Conservation (phyloP, 495 filamentous ascomycete genomes). For the Staphylotrichum longicolle region DNA sequence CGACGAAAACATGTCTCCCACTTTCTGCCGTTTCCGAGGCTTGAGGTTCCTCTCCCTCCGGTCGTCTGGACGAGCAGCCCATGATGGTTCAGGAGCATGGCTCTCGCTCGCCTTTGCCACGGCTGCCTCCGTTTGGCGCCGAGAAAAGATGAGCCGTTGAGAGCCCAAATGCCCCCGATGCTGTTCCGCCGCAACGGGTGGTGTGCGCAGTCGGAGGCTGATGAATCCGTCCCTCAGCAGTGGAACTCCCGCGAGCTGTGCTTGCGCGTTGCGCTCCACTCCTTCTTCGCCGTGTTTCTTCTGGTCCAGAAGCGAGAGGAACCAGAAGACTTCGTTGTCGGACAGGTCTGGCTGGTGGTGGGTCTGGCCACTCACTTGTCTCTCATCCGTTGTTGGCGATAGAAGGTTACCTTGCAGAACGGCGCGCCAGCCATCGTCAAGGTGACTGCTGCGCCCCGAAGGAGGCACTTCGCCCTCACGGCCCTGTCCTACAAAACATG, state of each 20-base stretch:
- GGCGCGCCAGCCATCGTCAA: no score
- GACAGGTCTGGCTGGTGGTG: not conserved
- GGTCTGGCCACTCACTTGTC: no score
- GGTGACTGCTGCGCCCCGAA: no score
- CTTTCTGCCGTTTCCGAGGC: slow-evolving; percentile 12
- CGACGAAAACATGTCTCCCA: slow-evolving; percentile 4
- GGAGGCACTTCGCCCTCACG: no score
- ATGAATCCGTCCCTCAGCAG: not conserved
- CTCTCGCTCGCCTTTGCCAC: not conserved
- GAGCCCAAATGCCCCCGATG: not conserved
- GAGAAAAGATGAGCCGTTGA: slow-evolving; percentile 8
- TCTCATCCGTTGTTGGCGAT: no score
- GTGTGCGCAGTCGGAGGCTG: slow-evolving; percentile 4
- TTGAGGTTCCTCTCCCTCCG: not conserved
- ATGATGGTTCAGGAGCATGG: not conserved
- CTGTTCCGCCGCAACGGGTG: no score
- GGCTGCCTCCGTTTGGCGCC: not conserved
- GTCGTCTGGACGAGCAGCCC: not conserved
- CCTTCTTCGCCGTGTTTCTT: not conserved
- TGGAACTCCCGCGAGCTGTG: not conserved
- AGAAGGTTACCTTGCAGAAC: not conserved
- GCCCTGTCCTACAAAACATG: not conserved
- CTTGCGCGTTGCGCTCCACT: not conserved
- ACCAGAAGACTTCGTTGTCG: slow-evolving; percentile 16
- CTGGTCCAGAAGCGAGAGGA: slow-evolving; percentile 16